Evolutionary conservation across 176 grass and related monocot genomes (phyloP).

Genomic region (Tillandsia fasciculata): DNA sequence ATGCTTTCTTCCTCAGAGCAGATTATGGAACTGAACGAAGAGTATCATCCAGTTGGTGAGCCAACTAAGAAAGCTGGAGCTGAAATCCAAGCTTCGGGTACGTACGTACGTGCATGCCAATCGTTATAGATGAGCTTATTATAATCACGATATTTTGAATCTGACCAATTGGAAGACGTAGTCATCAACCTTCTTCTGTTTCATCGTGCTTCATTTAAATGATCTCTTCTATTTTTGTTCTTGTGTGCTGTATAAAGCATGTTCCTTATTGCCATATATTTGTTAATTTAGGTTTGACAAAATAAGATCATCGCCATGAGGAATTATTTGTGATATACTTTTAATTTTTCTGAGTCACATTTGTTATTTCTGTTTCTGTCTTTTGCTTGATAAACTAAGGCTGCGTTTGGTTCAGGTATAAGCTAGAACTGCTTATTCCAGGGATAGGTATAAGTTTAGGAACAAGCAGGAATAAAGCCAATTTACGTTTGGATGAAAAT

Average conservation of each 20-base stretch:
- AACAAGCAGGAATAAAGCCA: too few relatives aligned
- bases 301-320: too few relatives aligned
- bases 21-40: conserved; percentile 38
- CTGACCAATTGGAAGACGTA: too few relatives aligned
- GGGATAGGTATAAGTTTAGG: too few relatives aligned
- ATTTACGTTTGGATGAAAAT: too few relatives aligned
- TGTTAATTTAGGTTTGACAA: too few relatives aligned
- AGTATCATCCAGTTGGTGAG: conserved; percentile 69
- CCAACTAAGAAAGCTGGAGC: conserved; percentile 77
- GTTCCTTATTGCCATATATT: too few relatives aligned
- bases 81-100: conserved; percentile 91
- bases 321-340: too few relatives aligned
- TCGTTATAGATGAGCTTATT: not conserved
- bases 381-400: not conserved
- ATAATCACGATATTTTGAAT: not conserved
- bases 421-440: too few relatives aligned
- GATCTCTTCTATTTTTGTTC: not conserved
- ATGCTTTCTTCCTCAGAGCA: conserved; percentile 58
- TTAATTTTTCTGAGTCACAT: too few relatives aligned
- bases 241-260: not conserved
- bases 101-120: conserved; percentile 20
- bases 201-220: not conserved
- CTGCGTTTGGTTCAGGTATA: too few relatives aligned
- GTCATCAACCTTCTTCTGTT: not conserved
- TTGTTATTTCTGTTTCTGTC: too few relatives aligned